Conservation (phyloP, 129 eudicot genomes). For the Flaveria brownii region DNA sequence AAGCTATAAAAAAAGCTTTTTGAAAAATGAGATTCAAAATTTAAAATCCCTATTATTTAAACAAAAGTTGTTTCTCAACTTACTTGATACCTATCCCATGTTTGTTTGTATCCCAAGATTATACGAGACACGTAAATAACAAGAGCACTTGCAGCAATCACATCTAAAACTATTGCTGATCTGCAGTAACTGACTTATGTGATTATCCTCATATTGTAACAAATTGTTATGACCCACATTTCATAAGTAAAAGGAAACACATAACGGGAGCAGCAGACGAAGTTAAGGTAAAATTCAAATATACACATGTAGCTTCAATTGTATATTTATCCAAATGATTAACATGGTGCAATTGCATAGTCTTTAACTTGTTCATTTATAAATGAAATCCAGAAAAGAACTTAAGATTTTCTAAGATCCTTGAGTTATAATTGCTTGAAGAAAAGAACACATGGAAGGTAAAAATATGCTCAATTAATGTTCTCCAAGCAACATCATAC, state of each 20-base stretch:
- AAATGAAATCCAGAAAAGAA: neutral
- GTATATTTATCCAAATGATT: neutral
- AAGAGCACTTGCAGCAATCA: conserved; percentile 82
- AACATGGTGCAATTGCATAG: neutral
- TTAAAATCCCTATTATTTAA: neutral
- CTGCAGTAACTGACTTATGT: conserved; percentile 43
- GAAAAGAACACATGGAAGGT: neutral
- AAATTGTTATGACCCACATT: neutral
- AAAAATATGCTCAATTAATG: neutral
- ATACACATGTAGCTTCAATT: neutral
- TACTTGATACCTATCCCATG: conserved; percentile 96
- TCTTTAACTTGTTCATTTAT: neutral
- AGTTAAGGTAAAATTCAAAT: neutral
- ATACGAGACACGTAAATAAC: conserved; percentile 68
- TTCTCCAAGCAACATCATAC: conserved; percentile 30
- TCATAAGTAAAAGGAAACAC: neutral
- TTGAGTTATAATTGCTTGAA: neutral
- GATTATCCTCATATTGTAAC: conserved; percentile 3
- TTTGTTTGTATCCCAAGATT: conserved; percentile 91
- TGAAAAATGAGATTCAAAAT: conserved; percentile 21
- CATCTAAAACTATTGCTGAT: conserved; percentile 84
- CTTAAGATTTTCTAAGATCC: neutral
- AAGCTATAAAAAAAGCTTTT: conserved; percentile 51
- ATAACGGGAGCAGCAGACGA: neutral
- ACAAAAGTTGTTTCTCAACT: conserved; percentile 28